Evolutionary conservation across 495 filamentous ascomycete genomes (phyloP).

Genomic region (Xanthoparmelia taractica): DNA sequence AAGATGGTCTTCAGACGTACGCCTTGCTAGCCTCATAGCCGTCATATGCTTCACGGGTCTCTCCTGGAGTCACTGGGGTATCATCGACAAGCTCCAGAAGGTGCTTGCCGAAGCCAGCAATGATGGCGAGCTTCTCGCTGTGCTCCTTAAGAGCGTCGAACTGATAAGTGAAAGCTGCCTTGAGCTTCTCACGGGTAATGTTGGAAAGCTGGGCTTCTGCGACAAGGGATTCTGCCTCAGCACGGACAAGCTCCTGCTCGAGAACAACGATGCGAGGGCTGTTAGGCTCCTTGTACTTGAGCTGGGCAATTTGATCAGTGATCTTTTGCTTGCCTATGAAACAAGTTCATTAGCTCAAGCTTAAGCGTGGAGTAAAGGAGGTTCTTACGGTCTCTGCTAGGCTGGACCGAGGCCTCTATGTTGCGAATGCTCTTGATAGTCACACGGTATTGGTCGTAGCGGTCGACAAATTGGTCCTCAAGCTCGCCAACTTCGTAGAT

Average conservation of each 20-base stretch:
- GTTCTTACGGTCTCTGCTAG: conserved; percentile 84
- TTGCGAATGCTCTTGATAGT: conserved; percentile 99
- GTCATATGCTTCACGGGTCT: conserved; percentile 93
- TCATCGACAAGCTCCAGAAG: conserved; percentile 91
- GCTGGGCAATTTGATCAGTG: conserved; percentile 94
- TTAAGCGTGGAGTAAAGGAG: background rate
- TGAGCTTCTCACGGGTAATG: conserved; percentile 98
- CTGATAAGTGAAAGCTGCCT: conserved; percentile 95
- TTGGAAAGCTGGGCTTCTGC: conserved; percentile 97
- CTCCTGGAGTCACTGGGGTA: conserved; percentile 91
- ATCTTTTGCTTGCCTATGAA: conserved; percentile 88
- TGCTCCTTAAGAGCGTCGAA: conserved; percentile 97
- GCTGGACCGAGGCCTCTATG: conserved; percentile 96
- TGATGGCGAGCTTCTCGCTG: conserved; percentile 96
- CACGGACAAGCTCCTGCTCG: conserved; percentile 96
- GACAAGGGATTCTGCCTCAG: conserved; percentile 95
- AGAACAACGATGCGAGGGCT: conserved; percentile 95
- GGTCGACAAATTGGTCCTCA: conserved; percentile 95
- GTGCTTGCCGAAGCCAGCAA: conserved; percentile 96
- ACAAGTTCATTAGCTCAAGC: background rate
- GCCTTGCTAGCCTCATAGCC: conserved; percentile 97
- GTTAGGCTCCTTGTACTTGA: conserved; percentile 99
- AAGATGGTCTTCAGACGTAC: too few species aligned
- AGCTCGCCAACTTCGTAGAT: conserved; percentile 98
- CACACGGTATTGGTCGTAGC: conserved; percentile 97